Percentiles rank a stretch among this genome's conserved stretches.
These are phyloP conservation scores for Blastosporella zonata DNA, from an alignment of 1,284 basidiomycete species.

Conservation along the genomic window DNA sequence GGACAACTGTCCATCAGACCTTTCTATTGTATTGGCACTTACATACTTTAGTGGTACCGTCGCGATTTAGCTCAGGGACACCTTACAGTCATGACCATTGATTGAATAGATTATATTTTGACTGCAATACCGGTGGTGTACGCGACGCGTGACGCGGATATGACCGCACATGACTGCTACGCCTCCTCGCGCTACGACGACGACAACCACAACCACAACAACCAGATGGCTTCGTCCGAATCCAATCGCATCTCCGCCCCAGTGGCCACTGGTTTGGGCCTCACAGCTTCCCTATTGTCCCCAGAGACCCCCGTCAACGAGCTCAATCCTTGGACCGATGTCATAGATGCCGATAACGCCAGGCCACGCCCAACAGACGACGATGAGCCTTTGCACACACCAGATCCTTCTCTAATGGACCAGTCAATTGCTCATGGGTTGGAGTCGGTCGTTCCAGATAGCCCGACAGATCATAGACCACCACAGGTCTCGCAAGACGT, in stretches of 20 bases:
- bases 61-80: too few species aligned
- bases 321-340: conserved; percentile 20
- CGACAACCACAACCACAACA: conserved; percentile 15
- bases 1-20: conserved; percentile 3
- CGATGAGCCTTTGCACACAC: conserved; percentile 24
- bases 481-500: conserved; percentile 38
- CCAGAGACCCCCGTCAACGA: conserved; percentile 10
- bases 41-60: too few species aligned
- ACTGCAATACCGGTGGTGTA: too few species aligned
- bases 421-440: conserved; percentile 34
- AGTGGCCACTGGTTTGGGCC: conserved; percentile 3
- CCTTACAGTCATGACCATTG: too few species aligned
- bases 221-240: conserved; percentile 9
- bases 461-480: conserved; percentile 20
- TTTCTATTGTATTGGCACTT: too few species aligned
- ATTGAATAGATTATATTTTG: too few species aligned
- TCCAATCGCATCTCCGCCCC: neutral
- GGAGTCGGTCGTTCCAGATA: conserved; percentile 21
- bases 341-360: conserved; percentile 11
- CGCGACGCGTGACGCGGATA: neutral
- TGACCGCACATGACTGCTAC: conserved; percentile 6
- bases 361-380: conserved; percentile 4
- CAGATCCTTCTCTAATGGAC: conserved; percentile 40
- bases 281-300: neutral
- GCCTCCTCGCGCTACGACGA: conserved; percentile 5